These are phyloP conservation scores for Talaromyces rugulosus DNA, from an alignment of 2,329 filamentous ascomycete genomes.

Conservation along the genomic window DNA sequence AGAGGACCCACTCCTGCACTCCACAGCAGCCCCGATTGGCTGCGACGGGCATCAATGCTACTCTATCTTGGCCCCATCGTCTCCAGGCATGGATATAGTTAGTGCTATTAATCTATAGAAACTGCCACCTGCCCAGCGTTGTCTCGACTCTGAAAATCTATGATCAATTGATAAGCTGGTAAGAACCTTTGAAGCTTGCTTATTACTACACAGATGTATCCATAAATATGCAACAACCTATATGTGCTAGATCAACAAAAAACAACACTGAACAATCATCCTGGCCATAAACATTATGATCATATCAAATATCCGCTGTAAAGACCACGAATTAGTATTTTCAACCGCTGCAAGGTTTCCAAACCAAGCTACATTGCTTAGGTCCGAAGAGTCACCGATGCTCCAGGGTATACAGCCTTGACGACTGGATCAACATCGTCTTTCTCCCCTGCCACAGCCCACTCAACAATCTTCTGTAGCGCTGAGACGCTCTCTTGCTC, in stretches of 20 bases:
- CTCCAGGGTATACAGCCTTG: conserved; percentile 28
- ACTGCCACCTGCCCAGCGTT: too few relatives aligned
- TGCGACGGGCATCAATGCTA: background rate
- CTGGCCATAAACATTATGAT: background rate
- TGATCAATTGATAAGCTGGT: background rate
- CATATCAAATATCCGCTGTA: background rate
- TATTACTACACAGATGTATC: too few relatives aligned
- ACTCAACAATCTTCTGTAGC: conserved; percentile 38
- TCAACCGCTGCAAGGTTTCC: background rate
- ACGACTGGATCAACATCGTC: conserved; percentile 30
- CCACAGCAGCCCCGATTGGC: background rate
- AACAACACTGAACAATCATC: background rate
- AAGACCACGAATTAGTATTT: background rate
- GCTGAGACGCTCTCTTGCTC: conserved; percentile 43
- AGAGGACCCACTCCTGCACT: background rate
- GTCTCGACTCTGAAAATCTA: background rate
- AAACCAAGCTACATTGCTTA: conserved; percentile 13
- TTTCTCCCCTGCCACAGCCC: conserved; percentile 34
- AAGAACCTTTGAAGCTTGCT: background rate
- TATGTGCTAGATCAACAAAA: background rate
- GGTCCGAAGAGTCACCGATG: conserved; percentile 28
- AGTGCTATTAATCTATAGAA: background rate
- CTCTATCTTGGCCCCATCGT: background rate
- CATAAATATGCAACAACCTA: background rate
- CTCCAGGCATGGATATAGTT: background rate